A percentile compares a stretch with the other conserved stretches of the same genome.
Evolutionary conservation across 1,284 basidiomycete genomes (phyloP).

Genomic region (Ceratobasidium sp.): DNA sequence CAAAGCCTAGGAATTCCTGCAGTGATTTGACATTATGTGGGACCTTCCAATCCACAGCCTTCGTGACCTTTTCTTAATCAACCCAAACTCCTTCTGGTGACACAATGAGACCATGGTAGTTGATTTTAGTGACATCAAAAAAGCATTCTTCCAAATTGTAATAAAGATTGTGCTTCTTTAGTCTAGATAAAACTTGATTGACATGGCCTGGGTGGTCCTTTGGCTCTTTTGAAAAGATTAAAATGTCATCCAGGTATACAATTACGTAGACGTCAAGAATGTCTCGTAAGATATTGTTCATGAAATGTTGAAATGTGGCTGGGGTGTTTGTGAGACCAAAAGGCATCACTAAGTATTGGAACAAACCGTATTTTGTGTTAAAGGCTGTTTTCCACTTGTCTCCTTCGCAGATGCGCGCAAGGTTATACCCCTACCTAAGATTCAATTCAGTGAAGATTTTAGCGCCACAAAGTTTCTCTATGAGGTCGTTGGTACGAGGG

Average conservation of each 20-base stretch:
- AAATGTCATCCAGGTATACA: constrained; percentile 51
- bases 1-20: constrained; percentile 56
- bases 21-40: constrained; percentile 52
- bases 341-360: constrained; percentile 61
- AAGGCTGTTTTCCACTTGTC: constrained; percentile 61
- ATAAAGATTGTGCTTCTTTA: constrained; percentile 47
- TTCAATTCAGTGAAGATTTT: constrained; percentile 57
- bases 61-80: constrained; percentile 54
- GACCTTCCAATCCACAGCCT: constrained; percentile 54
- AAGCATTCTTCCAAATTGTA: constrained; percentile 53
- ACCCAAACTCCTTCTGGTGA: constrained; percentile 51
- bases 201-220: constrained; percentile 57
- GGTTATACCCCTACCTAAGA: constrained; percentile 55
- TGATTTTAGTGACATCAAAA: constrained; percentile 51
- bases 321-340: constrained; percentile 52
- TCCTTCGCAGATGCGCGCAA: constrained; percentile 53
- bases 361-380: constrained; percentile 58
- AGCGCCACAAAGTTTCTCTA: constrained; percentile 52
- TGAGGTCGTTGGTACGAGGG: constrained; percentile 51
- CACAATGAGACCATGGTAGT: constrained; percentile 56
- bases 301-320: constrained; percentile 56
- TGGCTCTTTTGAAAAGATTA: constrained; percentile 58
- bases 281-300: constrained; percentile 31
- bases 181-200: constrained; percentile 49
- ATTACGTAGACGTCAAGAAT: constrained; percentile 50